Conservation (phyloP, 2,329 filamentous ascomycete genomes). For the Fusarium bulbicola region DNA sequence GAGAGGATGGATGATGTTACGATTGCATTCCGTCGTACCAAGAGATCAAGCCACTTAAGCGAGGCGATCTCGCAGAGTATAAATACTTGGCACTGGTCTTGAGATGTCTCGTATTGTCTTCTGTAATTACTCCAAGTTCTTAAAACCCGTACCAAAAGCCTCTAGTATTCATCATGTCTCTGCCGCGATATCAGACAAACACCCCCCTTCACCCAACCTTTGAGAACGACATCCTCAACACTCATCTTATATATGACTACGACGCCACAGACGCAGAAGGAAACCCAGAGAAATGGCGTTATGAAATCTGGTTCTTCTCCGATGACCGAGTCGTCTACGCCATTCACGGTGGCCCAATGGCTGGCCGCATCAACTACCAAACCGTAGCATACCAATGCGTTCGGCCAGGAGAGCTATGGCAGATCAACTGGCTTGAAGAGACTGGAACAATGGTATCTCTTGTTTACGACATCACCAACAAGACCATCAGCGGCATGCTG, state of each 20-base stretch:
- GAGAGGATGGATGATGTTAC: conserved; percentile 11
- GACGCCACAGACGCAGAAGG: conserved; percentile 57
- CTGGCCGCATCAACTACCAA: conserved; percentile 62
- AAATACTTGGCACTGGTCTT: not conserved
- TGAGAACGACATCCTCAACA: conserved; percentile 60
- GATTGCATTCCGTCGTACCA: not conserved
- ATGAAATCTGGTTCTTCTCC: conserved; percentile 70
- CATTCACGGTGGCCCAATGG: conserved; percentile 69
- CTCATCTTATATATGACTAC: conserved; percentile 67
- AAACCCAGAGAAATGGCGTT: conserved; percentile 66
- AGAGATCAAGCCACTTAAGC: not conserved
- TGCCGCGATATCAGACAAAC: conserved; percentile 39
- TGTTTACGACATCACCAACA: conserved; percentile 62
- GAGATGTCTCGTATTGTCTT: accelerated
- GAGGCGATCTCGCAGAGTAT: not conserved
- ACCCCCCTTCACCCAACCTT: conserved; percentile 41
- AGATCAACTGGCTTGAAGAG: conserved; percentile 69
- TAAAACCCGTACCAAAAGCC: accelerated
- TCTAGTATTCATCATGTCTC: conserved; percentile 16
- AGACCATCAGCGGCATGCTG: conserved; percentile 61
- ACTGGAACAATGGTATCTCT: conserved; percentile 65
- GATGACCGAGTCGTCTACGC: conserved; percentile 63
- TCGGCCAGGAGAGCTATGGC: conserved; percentile 66
- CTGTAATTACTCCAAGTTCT: not conserved
- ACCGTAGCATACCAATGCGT: conserved; percentile 66